These are phyloP conservation scores for Pichia cephalocereana DNA, from an alignment of 805 yeast genomes.

Conservation along the genomic window DNA sequence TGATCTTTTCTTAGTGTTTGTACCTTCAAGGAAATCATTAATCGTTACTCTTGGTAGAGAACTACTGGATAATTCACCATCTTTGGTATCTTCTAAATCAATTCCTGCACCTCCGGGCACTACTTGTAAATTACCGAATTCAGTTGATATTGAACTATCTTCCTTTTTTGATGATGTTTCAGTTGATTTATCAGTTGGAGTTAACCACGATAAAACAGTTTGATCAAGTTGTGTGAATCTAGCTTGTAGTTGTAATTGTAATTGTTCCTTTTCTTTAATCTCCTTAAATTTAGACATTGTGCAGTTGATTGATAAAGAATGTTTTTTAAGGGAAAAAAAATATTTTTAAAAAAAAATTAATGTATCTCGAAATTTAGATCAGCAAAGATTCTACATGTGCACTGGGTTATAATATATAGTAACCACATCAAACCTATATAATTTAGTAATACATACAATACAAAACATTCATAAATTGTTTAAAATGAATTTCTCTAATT, in stretches of 20 bases:
- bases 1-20: not conserved
- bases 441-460: too few species aligned
- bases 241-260: conserved; percentile 38
- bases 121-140: conserved; percentile 7
- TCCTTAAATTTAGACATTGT: conserved; percentile 28
- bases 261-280: conserved; percentile 36
- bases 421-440: too few species aligned
- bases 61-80: not conserved
- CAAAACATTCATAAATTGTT: not conserved
- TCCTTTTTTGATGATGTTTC: not conserved
- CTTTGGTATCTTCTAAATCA: conserved; percentile 3
- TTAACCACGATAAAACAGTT: conserved; percentile 33
- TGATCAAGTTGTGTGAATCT: conserved; percentile 30
- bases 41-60: conserved; percentile 2
- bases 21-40: conserved; percentile 8
- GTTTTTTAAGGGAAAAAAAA: too few species aligned
- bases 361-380: too few species aligned
- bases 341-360: not conserved
- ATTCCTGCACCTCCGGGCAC: conserved; percentile 24
- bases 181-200: not conserved
- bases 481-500: conserved; percentile 6
- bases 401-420: too few species aligned
- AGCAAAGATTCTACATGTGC: too few species aligned
- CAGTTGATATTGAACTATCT: not conserved
- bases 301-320: too few species aligned